A percentile compares a stretch with the other conserved stretches of the same genome.
Conservation (phyloP, 2,329 filamentous ascomycete species). For the Pochonia chlamydosporia region DNA sequence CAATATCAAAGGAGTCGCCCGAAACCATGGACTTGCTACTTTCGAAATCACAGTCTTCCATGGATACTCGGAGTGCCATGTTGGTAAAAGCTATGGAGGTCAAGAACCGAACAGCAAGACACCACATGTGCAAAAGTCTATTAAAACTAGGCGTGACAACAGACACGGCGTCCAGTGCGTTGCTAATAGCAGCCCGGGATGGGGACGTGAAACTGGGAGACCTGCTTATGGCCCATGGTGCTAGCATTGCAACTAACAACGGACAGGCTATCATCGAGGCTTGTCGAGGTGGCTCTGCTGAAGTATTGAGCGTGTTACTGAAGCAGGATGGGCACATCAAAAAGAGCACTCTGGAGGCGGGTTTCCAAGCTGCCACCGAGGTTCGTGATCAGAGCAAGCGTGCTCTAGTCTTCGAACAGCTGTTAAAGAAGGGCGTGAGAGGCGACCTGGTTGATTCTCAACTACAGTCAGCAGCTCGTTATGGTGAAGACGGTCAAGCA, state of each 20-base stretch:
- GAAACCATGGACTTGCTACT: constrained; percentile 44
- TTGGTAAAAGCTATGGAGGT: constrained; percentile 38
- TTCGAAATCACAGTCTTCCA: constrained; percentile 26
- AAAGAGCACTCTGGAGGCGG: constrained; percentile 39
- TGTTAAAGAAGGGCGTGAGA: constrained; percentile 43
- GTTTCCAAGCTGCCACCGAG: constrained; percentile 50
- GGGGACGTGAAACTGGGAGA: constrained; percentile 46
- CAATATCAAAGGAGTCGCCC: constrained; percentile 37
- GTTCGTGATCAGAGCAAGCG: constrained; percentile 43
- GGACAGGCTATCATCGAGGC: constrained; percentile 51
- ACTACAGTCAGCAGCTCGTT: constrained; percentile 46
- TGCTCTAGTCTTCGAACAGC: constrained; percentile 42
- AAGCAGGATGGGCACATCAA: constrained; percentile 31
- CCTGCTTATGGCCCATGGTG: constrained; percentile 46
- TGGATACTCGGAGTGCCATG: constrained; percentile 31
- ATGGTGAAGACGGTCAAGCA: constrained; percentile 40
- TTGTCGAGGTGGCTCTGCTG: constrained; percentile 42
- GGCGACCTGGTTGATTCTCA: constrained; percentile 48
- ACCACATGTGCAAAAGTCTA: constrained; percentile 38
- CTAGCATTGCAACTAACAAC: constrained; percentile 42
- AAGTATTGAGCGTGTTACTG: constrained; percentile 46
- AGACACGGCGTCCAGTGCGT: constrained; percentile 40
- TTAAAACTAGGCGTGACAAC: constrained; percentile 40
- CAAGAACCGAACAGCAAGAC: constrained; percentile 32
- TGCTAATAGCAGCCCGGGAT: constrained; percentile 46